Conservation (phyloP, 2,329 filamentous ascomycete genomes). For the Pyrenophora tritici-repentis region DNA sequence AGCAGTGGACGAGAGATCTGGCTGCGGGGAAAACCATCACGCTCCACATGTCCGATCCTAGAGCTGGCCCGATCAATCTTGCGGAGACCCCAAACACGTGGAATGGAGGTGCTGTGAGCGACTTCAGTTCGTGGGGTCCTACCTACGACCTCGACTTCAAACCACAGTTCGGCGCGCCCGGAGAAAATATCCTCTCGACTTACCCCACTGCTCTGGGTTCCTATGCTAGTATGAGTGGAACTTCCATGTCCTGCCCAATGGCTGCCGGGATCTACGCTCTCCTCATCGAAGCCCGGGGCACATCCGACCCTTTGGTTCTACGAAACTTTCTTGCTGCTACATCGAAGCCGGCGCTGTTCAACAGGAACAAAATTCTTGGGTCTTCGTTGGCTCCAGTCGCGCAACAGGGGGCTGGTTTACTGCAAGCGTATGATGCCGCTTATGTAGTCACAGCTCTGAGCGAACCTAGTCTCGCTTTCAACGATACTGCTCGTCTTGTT, state of each 20-base stretch:
- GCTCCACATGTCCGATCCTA: background rate
- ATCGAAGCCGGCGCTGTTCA: background rate
- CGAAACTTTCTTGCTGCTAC: slow-evolving; percentile 15
- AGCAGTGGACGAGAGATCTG: background rate
- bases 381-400: slow-evolving; percentile 21
- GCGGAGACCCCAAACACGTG: background rate
- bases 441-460: slow-evolving; percentile 14
- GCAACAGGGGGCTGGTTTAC: slow-evolving; percentile 27
- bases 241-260: slow-evolving; percentile 56
- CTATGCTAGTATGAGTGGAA: slow-evolving; percentile 60
- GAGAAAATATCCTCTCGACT: slow-evolving; percentile 64
- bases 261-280: slow-evolving; percentile 20
- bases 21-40: background rate
- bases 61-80: background rate
- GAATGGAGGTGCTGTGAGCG: background rate
- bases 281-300: slow-evolving; percentile 16
- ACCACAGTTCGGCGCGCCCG: slow-evolving; percentile 60
- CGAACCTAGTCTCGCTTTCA: slow-evolving; percentile 17
- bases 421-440: slow-evolving; percentile 21
- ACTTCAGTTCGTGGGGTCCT: slow-evolving; percentile 58
- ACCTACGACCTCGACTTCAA: slow-evolving; percentile 63
- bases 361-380: background rate
- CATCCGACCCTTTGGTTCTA: slow-evolving; percentile 11
- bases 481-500: slow-evolving; percentile 30
- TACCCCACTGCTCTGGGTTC: slow-evolving; percentile 51